Base-by-base conservation (phyloP, 2,329 filamentous ascomycete genomes). In the Orbilia quercus region DNA sequence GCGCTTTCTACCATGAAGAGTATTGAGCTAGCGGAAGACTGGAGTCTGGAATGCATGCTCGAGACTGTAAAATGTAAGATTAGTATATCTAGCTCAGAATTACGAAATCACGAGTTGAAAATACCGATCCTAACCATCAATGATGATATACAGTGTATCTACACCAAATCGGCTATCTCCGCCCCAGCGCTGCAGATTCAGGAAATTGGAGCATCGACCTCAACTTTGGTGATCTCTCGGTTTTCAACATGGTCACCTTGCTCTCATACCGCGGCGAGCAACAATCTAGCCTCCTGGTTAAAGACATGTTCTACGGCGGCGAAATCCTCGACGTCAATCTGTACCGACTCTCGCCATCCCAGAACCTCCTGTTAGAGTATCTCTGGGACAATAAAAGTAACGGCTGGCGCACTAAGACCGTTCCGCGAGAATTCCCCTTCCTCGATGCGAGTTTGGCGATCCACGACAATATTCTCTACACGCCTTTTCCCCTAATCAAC, bases 161-260 rank as follows among this genome's bases (percentile, higher is more conserved):
- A 25, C 11, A 55, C 25, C 9, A 48, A 28, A 47, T 31, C 7
- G 51, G 42, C 14, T 65, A 65, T 20, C 50, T 65, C 28, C 25
- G 20, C 22, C 60, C 50, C 14, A 23, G 23, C 12, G 14, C 28
- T 2, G 2, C 11, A 2, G 28, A 38, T 14, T 7, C 28, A 4
- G 14, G 20, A 7, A 54, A 57, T n/a, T 65, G 60, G 60, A 55
- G n/a, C 14, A 42, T 65, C 12, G 60, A 65, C 31, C 51, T 65
- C 28, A 25, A 7, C 2, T 57, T 57, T 12, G 50, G 60, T 2
- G 60, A 57, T 4, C 51, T 65, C 11, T 65, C 60, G 7, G 22
- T 65, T 40, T 31, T 65, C n/a, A 65, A 57, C 31, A 65, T 65
- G 50, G 42, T 65, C 18, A 65, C 34, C 18, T 12, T 65, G 1